phyloP scores from a whole-genome alignment of 2,329 filamentous ascomycete genomes.

The Colletotrichum karsti region DNA sequence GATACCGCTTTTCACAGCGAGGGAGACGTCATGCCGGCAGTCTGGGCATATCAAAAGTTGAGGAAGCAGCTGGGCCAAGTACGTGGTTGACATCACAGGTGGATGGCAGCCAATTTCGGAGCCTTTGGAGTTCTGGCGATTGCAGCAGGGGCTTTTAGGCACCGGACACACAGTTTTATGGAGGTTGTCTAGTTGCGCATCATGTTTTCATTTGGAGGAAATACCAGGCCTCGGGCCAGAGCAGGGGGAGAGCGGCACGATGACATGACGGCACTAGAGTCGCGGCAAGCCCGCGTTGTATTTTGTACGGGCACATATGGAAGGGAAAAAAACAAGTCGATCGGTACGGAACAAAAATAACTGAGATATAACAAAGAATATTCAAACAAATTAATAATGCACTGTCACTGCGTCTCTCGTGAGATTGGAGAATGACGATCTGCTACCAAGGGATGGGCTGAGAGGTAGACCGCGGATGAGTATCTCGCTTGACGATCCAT shows the following conservation, averaged over 20 bases:
- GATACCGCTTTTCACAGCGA: conserved; percentile 7
- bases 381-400: not conserved
- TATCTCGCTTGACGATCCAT: not conserved
- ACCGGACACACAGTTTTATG: not conserved
- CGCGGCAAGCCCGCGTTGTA: conserved; percentile 5
- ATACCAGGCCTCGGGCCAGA: conserved; percentile 26
- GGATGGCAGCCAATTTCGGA: conserved; percentile 6
- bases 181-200: conserved; percentile 12
- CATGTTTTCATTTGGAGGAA: conserved; percentile 17
- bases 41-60: conserved; percentile 10
- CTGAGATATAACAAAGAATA: not conserved
- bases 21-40: not conserved
- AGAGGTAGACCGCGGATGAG: not conserved
- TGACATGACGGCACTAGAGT: conserved; percentile 24
- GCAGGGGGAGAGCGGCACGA: conserved; percentile 4
- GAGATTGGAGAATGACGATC: too few relatives aligned
- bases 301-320: conserved; percentile 8
- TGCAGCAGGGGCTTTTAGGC: conserved; percentile 14
- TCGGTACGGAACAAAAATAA: not conserved
- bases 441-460: not conserved
- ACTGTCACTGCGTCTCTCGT: too few relatives aligned
- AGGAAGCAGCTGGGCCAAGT: not conserved
- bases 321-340: not conserved
- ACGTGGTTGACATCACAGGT: not conserved
- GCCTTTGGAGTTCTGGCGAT: conserved; percentile 15